Base-by-base conservation (phyloP, 2,329 filamentous ascomycete genomes). In the Ceratocystis colombiana region DNA sequence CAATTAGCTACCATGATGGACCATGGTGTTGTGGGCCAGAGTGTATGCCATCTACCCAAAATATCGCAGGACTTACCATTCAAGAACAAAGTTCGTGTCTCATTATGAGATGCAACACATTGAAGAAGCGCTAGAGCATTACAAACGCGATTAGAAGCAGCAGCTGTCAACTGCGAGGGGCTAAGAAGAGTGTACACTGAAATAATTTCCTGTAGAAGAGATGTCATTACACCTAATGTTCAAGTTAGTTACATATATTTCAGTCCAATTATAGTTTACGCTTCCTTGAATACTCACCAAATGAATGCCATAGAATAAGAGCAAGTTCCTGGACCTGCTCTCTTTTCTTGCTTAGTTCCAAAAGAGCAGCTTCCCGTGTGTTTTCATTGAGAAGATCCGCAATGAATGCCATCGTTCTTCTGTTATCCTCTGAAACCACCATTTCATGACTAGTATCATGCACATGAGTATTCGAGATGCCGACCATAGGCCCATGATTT, bases 291-390 rank as follows among this genome's bases (percentile, higher is more conserved):
- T 67, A 69, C 68, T 41, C 45, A 96, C 93, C 94, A 73, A 96
- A 97, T 2, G 93, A 97, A 76, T 99, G 94, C 94, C 94, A 99
- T 69, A 99, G 80, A 69, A 99, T 96, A 72, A 99, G 80, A 61
- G 94, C 94, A 68, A 99, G 80, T 78, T 99, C 94, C 0, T 94
- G 93, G 17, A 99, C 94, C 77, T 97, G 94, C 77, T 99, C 94
- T 67, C 94, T 82, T 83, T 99, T 99, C 81, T 99, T 99, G 79
- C 93, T 97, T 64, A 99, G 82, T 76, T 99, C 94, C 73, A 99
- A 82, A 65, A 99, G 81, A 62, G 94, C 94, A 3, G 90, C 87
- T 79, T 97, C 94, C 69, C 94, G 84, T 33, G 91, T 92, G 71
- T 83, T 86, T 70, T 92, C 89, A 75, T 91, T 93, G 73, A 97